Percentiles rank a stretch among this genome's conserved stretches.
Evolutionary conservation across 345 rosid species (phyloP).

Genomic region (Dipteronia sinensis): DNA sequence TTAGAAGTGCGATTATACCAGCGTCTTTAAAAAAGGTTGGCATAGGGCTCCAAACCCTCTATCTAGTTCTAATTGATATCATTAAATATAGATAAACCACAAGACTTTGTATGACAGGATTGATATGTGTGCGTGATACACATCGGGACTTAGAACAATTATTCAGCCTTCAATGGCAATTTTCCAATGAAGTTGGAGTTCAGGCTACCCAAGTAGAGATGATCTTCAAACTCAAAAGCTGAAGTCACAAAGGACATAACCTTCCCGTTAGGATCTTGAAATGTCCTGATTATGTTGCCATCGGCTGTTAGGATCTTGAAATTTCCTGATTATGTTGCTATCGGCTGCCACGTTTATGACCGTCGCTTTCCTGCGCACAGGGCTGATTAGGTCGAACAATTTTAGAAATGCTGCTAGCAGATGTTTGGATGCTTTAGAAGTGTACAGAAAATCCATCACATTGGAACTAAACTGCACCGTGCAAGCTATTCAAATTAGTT

Average conservation of each 20-base stretch:
- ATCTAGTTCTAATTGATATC: not conserved
- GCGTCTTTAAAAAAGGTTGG: not conserved
- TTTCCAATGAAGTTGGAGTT: slow-evolving; percentile 45
- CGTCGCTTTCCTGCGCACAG: slow-evolving; percentile 22
- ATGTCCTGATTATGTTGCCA: slow-evolving; percentile 38
- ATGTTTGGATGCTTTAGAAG: slow-evolving; percentile 39
- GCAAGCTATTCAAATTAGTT: not conserved
- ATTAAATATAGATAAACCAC: not conserved
- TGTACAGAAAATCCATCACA: slow-evolving; percentile 42
- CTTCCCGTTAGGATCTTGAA: slow-evolving; percentile 48
- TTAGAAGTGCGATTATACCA: not conserved
- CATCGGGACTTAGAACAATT: not conserved
- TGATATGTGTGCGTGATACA: not conserved
- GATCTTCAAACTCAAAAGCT: slow-evolving; percentile 51
- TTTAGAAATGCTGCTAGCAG: slow-evolving; percentile 35
- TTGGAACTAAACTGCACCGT: slow-evolving; percentile 27
- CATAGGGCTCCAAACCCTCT: not conserved
- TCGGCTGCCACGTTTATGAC: slow-evolving; percentile 47
- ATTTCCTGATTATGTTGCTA: slow-evolving; percentile 37
- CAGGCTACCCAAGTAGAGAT: slow-evolving; percentile 56
- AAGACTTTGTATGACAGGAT: not conserved
- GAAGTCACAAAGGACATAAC: slow-evolving; percentile 47
- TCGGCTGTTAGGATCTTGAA: slow-evolving; percentile 46
- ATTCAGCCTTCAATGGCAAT: slow-evolving; percentile 25
- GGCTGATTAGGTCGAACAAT: not conserved